Evolutionary conservation across 2,329 filamentous ascomycete genomes (phyloP).

Genomic region (Dryadomyces quercivorus): DNA sequence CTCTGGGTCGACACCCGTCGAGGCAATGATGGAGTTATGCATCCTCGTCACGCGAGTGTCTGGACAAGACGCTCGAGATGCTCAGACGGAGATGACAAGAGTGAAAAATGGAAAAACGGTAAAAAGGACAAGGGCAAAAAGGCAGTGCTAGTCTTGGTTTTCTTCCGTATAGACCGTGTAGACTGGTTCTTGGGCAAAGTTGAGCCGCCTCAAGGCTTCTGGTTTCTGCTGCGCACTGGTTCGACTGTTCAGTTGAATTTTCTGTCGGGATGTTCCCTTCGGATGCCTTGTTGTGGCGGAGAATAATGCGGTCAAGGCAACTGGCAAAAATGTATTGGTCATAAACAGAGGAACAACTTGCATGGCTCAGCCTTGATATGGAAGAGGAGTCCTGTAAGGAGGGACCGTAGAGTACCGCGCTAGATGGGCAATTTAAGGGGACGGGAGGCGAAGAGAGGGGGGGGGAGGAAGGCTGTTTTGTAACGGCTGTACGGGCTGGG

Average conservation of each 20-base stretch:
- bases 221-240: not conserved
- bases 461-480: too few species aligned
- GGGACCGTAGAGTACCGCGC: too few species aligned
- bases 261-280: not conserved
- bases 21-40: constrained; percentile 32
- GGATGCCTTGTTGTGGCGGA: not conserved
- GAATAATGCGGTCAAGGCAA: not conserved
- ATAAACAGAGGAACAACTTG: not conserved
- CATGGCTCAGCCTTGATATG: not conserved
- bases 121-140: not conserved
- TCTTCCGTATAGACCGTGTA: too few species aligned
- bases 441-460: not conserved
- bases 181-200: too few species aligned
- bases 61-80: not conserved
- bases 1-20: constrained; percentile 33
- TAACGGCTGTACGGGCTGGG: not conserved
- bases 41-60: constrained; percentile 15
- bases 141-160: not conserved
- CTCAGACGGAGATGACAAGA: too few species aligned
- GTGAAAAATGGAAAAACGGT: not conserved
- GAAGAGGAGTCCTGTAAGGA: too few species aligned
- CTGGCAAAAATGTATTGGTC: not conserved
- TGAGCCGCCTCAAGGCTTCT: not conserved
- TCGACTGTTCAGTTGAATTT: not conserved
- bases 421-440: not conserved